Base-by-base conservation (phyloP, 2,329 filamentous ascomycete species). In the Cephalotrichum gorgonifer region DNA sequence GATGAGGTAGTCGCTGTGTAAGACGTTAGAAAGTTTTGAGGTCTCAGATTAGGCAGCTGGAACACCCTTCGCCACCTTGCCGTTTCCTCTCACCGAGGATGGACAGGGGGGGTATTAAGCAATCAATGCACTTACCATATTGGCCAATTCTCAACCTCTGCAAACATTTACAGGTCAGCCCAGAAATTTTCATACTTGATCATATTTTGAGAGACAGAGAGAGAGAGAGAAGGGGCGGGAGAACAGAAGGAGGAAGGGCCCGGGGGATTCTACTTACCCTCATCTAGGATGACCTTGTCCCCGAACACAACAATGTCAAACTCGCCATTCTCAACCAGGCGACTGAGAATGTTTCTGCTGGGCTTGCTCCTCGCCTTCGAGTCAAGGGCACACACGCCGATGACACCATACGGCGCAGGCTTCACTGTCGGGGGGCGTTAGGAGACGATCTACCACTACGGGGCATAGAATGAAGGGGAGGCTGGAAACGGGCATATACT, bases 231-330 rank as follows among this genome's bases (percentile, higher is more conserved):
- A 20, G 17, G 5, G n/a, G 35, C 17, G 17, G 7, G 15, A 39
- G n/a, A 39, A 22, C 6, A 9, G 6, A 39, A 22, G 12, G 7
- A 20, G 17, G 35, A 22, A 6, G 33, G n/a, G n/a, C n/a, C n/a
- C n/a, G 35, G 11, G 6, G 22, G 17, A 31, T 4, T 39, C 6
- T 38, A 62, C 73, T 57, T 57, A 79, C 78, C 78, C 77, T 98
- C 93, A 60, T 98, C 93, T 31, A 98, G 74, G 56, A 98, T 98
- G 41, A 96, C 91, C 68, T 98, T 98, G 71, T 98, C 93, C 44
- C 93, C 94, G 70, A 98, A 98, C 12, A 98, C 91, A 53, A 95
- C 85, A 23, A 97, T 90, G 59, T 98, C 91, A 60, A 98, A 97
- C 58, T 97, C 91, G 45, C 84, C 81, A 55, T 94, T 90, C 30